Percentiles rank a stretch among this genome's conserved stretches.
Evolutionary conservation across 371 early-diverging fungal genomes (phyloP).

Genomic region (Mortierella sp.): DNA sequence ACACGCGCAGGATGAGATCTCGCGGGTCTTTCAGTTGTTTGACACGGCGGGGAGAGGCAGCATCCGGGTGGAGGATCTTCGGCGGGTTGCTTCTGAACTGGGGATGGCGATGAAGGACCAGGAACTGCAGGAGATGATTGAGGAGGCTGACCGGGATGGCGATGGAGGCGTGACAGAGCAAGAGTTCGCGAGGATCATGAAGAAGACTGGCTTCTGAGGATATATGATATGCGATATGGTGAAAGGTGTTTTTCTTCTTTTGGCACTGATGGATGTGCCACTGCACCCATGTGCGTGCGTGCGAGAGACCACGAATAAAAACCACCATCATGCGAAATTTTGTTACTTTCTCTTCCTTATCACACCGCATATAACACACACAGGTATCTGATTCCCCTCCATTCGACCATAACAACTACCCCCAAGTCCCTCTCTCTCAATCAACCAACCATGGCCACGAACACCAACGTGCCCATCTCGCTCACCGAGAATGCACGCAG

Average conservation of each 20-base stretch:
- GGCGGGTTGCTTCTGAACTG: constrained; percentile 75
- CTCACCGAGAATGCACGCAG: constrained; percentile 36
- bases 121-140: constrained; percentile 87
- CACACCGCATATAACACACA: no score
- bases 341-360: no score
- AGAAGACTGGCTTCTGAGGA: constrained; percentile 23
- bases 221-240: neutral
- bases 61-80: constrained; percentile 78
- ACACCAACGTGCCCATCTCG: neutral
- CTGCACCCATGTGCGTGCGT: no score
- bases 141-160: constrained; percentile 81
- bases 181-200: constrained; percentile 33
- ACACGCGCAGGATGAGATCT: constrained; percentile 72
- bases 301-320: no score
- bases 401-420: neutral
- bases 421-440: neutral
- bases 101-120: constrained; percentile 77
- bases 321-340: no score
- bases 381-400: no score
- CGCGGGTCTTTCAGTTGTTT: constrained; percentile 78
- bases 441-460: neutral
- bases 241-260: neutral
- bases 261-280: no score
- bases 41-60: constrained; percentile 81
- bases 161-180: constrained; percentile 58